Percentiles rank a stretch among this genome's conserved stretches.
These are phyloP conservation scores for Wickerhamiella dianesei DNA, from an alignment of 805 yeast species.

Conservation along the genomic window DNA sequence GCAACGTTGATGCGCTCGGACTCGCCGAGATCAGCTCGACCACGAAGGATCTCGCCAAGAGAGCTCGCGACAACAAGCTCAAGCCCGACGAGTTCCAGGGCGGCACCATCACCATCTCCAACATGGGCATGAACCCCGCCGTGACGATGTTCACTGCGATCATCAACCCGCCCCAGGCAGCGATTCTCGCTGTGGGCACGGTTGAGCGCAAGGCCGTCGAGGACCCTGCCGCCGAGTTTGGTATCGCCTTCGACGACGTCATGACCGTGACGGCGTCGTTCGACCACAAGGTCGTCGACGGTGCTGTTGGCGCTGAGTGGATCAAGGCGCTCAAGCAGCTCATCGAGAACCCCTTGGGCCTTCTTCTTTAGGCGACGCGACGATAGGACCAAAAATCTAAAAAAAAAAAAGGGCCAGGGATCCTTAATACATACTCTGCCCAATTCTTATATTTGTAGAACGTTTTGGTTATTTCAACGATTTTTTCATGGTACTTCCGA, in stretches of 20 bases:
- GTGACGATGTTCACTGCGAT: conserved; percentile 88
- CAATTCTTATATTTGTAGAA: not conserved
- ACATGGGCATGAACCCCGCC: conserved; percentile 97
- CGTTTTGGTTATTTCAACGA: not conserved
- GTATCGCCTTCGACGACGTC: conserved; percentile 83
- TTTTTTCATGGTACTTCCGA: not conserved
- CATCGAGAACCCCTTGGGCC: conserved; percentile 90
- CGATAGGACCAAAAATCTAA: not conserved
- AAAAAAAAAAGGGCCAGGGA: not conserved
- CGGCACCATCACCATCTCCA: conserved; percentile 96
- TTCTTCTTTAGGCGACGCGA: conserved; percentile 45
- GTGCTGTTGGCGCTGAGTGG: conserved; percentile 96
- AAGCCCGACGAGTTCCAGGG: conserved; percentile 97
- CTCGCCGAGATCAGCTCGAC: conserved; percentile 66
- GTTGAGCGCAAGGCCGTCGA: conserved; percentile 85
- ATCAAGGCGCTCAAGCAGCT: conserved; percentile 83
- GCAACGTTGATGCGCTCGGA: conserved; percentile 78
- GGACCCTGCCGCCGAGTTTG: conserved; percentile 79
- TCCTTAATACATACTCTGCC: not conserved
- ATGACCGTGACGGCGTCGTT: conserved; percentile 91
- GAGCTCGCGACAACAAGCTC: conserved; percentile 90
- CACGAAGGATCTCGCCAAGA: conserved; percentile 85
- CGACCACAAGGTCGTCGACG: conserved; percentile 95
- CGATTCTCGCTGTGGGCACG: conserved; percentile 91
- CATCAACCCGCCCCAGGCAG: conserved; percentile 93